A percentile compares a stretch with the other conserved stretches of the same genome.
phyloP scores from a whole-genome alignment of 257 asterid species.

The Nicotiana noctiflora region DNA sequence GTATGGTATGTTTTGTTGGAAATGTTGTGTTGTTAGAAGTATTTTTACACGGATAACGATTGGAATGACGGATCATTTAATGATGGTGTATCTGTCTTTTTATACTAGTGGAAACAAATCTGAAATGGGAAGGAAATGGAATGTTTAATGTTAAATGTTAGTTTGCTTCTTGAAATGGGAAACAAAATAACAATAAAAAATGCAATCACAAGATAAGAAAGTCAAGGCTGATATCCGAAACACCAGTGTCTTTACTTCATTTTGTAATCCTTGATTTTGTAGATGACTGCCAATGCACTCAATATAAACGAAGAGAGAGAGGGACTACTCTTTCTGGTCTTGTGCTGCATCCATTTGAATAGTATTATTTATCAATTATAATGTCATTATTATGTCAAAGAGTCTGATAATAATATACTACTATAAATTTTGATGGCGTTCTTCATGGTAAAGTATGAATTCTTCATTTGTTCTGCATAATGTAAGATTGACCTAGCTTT shows the following conservation, averaged over 20 bases:
- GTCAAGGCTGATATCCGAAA: constrained; percentile 15
- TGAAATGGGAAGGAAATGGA: neutral
- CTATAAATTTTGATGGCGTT: neutral
- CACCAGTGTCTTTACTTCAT: constrained; percentile 18
- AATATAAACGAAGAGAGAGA: constrained; percentile 12
- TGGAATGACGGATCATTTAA: neutral
- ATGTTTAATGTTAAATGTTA: constrained; percentile 9
- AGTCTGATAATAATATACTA: neutral
- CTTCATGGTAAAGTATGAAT: constrained; percentile 32
- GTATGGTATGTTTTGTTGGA: too few relatives aligned
- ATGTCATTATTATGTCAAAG: neutral
- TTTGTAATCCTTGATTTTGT: constrained; percentile 53
- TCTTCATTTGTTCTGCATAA: neutral
- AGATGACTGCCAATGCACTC: constrained; percentile 62
- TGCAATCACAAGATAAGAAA: constrained; percentile 1
- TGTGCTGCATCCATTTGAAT: neutral
- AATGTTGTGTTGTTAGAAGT: neutral
- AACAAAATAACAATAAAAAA: neutral
- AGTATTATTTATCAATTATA: too few relatives aligned
- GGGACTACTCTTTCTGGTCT: constrained; percentile 4
- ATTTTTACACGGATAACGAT: neutral
- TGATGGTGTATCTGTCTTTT: neutral
- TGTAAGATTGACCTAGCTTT: neutral
- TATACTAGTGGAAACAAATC: neutral
- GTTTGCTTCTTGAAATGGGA: neutral